These are phyloP conservation scores for Sporothrix schenckii DNA, from an alignment of 2,329 filamentous ascomycete species.

Conservation along the genomic window DNA sequence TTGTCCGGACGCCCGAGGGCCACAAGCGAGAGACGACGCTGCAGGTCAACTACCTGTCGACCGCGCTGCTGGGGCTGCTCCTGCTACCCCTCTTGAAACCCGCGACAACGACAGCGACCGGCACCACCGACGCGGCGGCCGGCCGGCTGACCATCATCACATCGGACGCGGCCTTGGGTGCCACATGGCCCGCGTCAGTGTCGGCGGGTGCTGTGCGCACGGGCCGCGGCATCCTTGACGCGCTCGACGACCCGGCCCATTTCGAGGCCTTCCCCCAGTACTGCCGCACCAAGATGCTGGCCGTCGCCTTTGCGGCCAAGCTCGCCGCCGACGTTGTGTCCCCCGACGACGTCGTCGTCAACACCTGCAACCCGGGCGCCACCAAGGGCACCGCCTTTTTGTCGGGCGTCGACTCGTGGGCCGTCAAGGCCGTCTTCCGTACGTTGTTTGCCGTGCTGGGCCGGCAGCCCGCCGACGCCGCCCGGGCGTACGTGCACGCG, in stretches of 20 bases:
- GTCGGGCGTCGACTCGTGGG: background rate
- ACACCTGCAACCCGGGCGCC: slow-evolving; percentile 1
- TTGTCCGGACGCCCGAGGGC: slow-evolving; percentile 7
- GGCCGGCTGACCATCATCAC: background rate
- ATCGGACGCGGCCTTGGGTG: background rate
- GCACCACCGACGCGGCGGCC: background rate
- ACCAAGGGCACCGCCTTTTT: background rate
- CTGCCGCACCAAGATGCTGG: background rate
- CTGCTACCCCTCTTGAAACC: background rate
- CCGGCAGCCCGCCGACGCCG: background rate
- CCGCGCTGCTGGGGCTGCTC: background rate
- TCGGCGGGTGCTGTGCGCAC: too few species aligned
- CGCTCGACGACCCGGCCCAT: background rate
- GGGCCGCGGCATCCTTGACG: background rate
- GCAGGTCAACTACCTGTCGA: slow-evolving; percentile 18
- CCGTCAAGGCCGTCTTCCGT: background rate
- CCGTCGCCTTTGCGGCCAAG: background rate
- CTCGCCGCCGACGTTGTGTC: background rate
- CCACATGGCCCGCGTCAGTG: background rate
- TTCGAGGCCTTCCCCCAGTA: slow-evolving; percentile 3
- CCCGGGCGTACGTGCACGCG: background rate
- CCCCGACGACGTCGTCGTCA: background rate
- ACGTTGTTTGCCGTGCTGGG: background rate
- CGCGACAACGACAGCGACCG: background rate
- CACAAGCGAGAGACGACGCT: slow-evolving; percentile 6